Conservation (phyloP, 306 rosid species). For the Senna siamea region DNA sequence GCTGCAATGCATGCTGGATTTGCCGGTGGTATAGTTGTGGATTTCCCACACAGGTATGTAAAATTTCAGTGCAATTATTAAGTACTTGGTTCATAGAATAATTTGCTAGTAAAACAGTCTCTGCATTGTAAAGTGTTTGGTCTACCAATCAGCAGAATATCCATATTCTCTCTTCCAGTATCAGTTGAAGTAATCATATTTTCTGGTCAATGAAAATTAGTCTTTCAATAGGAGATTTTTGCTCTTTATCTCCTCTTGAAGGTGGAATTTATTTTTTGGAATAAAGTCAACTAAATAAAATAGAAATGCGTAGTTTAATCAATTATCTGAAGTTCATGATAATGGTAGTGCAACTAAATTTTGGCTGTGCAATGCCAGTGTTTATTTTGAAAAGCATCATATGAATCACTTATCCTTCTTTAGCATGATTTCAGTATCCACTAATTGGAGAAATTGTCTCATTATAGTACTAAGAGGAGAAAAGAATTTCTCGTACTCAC, state of each 20-base stretch:
- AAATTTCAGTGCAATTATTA: neutral
- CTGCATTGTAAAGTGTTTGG: neutral
- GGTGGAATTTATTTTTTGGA: neutral
- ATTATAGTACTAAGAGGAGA: conserved; percentile 71
- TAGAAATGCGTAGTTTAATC: neutral
- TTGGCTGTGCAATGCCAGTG: too few species aligned
- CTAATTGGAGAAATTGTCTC: conserved; percentile 44
- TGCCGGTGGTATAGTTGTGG: conserved; percentile 89
- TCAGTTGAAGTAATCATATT: too few species aligned
- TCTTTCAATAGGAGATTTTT: too few species aligned
- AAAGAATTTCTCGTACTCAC: conserved; percentile 91
- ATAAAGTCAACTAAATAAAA: neutral
- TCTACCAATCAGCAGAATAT: conserved; percentile 1
- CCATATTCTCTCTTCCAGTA: too few species aligned
- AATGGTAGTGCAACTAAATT: too few species aligned
- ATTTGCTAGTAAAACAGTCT: neutral
- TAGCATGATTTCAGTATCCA: neutral
- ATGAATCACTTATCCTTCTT: conserved; percentile 6
- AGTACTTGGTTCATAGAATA: conserved; percentile 21
- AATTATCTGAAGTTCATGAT: neutral
- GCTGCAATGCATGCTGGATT: conserved; percentile 95
- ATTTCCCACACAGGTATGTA: conserved; percentile 87
- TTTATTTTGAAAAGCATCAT: too few species aligned
- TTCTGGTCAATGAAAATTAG: too few species aligned
- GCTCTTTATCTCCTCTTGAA: too few species aligned